Conservation (phyloP, 768 basidiomycete species). For the Tricholoma saponaceum region DNA sequence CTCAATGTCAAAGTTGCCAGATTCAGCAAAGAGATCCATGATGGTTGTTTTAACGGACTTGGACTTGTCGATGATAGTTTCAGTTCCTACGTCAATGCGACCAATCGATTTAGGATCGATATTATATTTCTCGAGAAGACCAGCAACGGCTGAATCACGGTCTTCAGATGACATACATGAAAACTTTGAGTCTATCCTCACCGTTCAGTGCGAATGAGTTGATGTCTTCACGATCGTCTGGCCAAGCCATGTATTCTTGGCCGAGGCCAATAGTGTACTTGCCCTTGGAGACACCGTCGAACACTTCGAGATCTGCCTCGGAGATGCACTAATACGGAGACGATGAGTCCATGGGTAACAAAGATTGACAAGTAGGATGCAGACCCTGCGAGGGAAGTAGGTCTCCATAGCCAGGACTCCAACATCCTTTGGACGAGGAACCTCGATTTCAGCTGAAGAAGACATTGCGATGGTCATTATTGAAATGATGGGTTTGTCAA, state of each 20-base stretch:
- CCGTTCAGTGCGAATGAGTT: constrained; percentile 96
- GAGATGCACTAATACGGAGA: constrained; percentile 81
- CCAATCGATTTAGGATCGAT: constrained; percentile 96
- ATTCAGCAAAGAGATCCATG: constrained; percentile 94
- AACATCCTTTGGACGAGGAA: constrained; percentile 82
- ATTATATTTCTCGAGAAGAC: constrained; percentile 90
- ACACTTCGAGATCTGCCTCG: constrained; percentile 89
- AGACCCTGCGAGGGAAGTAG: constrained; percentile 89
- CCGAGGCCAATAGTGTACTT: constrained; percentile 99
- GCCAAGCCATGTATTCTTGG: constrained; percentile 98
- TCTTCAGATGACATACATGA: not conserved
- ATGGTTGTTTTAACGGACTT: constrained; percentile 98
- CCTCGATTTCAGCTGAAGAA: constrained; percentile 30
- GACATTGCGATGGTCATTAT: constrained; percentile 39
- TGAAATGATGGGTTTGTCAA: constrained; percentile 9
- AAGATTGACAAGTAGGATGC: constrained; percentile 22
- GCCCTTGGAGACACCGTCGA: constrained; percentile 90
- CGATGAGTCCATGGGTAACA: constrained; percentile 3
- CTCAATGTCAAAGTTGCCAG: constrained; percentile 95
- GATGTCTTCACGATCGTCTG: constrained; percentile 98
- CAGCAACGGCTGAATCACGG: constrained; percentile 64
- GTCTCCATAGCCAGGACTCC: constrained; percentile 92
- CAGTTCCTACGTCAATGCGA: constrained; percentile 96
- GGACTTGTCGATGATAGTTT: constrained; percentile 99
- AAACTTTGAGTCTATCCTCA: constrained; percentile 29